phyloP scores from a whole-genome alignment of 495 filamentous ascomycete species.

The Cryomyces minteri region DNA sequence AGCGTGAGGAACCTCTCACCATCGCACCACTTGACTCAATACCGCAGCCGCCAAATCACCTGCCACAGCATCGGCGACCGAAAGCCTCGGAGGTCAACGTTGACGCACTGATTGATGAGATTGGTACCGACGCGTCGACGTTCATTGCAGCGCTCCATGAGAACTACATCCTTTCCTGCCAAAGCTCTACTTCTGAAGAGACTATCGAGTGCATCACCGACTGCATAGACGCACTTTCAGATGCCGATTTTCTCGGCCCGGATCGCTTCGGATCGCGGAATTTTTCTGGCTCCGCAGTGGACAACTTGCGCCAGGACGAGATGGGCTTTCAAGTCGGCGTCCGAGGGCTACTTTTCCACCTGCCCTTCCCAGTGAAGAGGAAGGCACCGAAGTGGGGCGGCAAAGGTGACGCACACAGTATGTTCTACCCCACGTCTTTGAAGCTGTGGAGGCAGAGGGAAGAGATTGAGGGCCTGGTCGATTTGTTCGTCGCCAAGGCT shows the following conservation, averaged over 20 bases:
- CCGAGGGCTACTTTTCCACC: slow-evolving; percentile 60
- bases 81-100: slow-evolving; percentile 52
- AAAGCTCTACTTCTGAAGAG: slow-evolving; percentile 36
- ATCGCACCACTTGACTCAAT: slow-evolving; percentile 10
- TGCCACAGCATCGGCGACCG: slow-evolving; percentile 39
- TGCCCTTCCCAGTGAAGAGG: slow-evolving; percentile 73
- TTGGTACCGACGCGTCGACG: slow-evolving; percentile 72
- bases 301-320: slow-evolving; percentile 74
- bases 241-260: slow-evolving; percentile 62
- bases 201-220: slow-evolving; percentile 47
- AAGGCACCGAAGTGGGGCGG: slow-evolving; percentile 14
- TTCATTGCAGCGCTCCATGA: slow-evolving; percentile 90
- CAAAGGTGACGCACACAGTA: slow-evolving; percentile 47
- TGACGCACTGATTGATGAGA: slow-evolving; percentile 67
- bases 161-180: slow-evolving; percentile 77
- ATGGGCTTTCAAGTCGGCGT: slow-evolving; percentile 79
- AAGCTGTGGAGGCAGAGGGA: slow-evolving; percentile 63
- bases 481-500: slow-evolving; percentile 36
- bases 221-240: slow-evolving; percentile 72
- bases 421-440: slow-evolving; percentile 71
- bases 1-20: slow-evolving; percentile 33
- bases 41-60: slow-evolving; percentile 39
- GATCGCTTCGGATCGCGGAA: slow-evolving; percentile 24
- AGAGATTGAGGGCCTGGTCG: slow-evolving; percentile 53
- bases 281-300: slow-evolving; percentile 33